Percentiles rank a stretch among this genome's conserved stretches.
Conservation (phyloP, 306 rosid species). For the Nissolia schottii region DNA sequence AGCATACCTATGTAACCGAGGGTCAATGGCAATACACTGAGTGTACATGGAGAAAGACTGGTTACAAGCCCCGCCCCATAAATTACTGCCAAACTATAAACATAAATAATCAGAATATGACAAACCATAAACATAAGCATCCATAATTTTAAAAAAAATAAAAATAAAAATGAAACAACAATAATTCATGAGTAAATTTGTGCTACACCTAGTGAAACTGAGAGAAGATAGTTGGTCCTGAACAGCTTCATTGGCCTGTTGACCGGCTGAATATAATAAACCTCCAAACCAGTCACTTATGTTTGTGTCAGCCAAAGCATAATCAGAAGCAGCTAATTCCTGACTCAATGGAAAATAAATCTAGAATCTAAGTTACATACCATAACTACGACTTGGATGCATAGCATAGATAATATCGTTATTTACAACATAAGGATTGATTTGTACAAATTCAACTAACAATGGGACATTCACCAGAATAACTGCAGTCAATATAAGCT, state of each 20-base stretch:
- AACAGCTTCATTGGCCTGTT: conserved; percentile 88
- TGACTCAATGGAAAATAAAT: conserved; percentile 42
- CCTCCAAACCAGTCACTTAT: conserved; percentile 84
- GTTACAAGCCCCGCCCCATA: conserved; percentile 98
- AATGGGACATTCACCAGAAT: neutral
- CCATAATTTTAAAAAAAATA: too few species aligned
- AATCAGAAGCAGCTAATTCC: conserved; percentile 70
- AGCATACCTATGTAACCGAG: conserved; percentile 95
- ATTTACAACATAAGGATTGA: neutral
- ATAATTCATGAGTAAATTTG: neutral
- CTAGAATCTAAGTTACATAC: conserved; percentile 28
- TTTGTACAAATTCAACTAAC: conserved; percentile 4
- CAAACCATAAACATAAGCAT: conserved; percentile 6
- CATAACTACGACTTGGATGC: conserved; percentile 23
- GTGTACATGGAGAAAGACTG: conserved; percentile 96
- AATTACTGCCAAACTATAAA: conserved; percentile 82
- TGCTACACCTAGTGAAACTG: conserved; percentile 69
- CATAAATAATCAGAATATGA: conserved; percentile 20
- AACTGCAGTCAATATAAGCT: neutral
- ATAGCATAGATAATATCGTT: neutral
- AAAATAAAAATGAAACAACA: neutral
- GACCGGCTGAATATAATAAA: conserved; percentile 72
- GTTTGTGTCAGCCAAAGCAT: conserved; percentile 75
- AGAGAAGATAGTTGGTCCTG: conserved; percentile 77
- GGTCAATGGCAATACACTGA: conserved; percentile 87